A percentile compares a stretch with the other conserved stretches of the same genome.
phyloP scores from a whole-genome alignment of 2,329 filamentous ascomycete species.

The Cyphellophora attinorum region DNA sequence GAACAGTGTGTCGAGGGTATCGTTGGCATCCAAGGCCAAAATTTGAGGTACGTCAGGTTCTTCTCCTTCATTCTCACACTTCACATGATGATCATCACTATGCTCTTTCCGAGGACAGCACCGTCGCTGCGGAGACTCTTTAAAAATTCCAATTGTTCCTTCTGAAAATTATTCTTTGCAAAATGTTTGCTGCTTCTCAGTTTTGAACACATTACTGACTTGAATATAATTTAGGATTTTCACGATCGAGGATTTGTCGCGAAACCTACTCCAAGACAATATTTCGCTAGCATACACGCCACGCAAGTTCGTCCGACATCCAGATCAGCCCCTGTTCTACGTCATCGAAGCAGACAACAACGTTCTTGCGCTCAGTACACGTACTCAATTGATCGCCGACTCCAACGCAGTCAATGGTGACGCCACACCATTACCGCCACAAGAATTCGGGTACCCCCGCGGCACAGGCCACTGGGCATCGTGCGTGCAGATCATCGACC shows the following conservation, averaged over 20 bases:
- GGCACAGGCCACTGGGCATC: conserved; percentile 86
- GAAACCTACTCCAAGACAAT: conserved; percentile 77
- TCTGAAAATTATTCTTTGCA: conserved; percentile 62
- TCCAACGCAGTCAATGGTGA: conserved; percentile 63
- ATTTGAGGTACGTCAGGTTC: conserved; percentile 59
- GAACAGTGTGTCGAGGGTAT: conserved; percentile 90
- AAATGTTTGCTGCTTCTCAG: too few species aligned
- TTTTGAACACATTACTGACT: conserved; percentile 3
- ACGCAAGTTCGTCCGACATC: conserved; percentile 76
- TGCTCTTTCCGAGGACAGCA: conserved; percentile 24
- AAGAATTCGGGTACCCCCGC: conserved; percentile 82
- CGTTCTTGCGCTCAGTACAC: conserved; percentile 70
- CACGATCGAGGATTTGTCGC: conserved; percentile 74
- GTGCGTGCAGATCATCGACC: conserved; percentile 87
- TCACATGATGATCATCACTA: conserved; percentile 56
- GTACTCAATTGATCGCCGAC: conserved; percentile 64
- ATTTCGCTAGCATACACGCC: conserved; percentile 86
- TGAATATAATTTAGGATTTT: too few species aligned
- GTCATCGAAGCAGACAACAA: conserved; percentile 92
- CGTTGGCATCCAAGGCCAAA: conserved; percentile 85
- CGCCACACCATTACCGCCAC: conserved; percentile 58
- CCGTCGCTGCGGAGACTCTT: conserved; percentile 36
- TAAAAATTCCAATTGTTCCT: conserved; percentile 86
- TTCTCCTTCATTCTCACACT: conserved; percentile 4
- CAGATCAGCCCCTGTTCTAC: conserved; percentile 82